Evolutionary conservation across 805 yeast genomes (phyloP).

Genomic region (Candida patagonica): DNA sequence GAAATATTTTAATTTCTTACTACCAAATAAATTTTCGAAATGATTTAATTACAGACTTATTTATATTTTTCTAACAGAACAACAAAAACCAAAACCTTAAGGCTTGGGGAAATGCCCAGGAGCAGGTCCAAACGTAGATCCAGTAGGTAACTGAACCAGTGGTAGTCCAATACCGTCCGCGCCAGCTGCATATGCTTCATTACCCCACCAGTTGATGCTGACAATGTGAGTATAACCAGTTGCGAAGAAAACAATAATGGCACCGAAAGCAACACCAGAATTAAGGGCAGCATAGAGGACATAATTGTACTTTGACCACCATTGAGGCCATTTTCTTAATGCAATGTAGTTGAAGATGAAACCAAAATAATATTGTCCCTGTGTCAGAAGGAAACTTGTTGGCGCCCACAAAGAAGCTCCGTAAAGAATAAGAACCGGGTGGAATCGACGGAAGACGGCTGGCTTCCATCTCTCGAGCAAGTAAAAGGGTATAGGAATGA

Average conservation of each 20-base stretch:
- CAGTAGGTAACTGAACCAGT: conserved; percentile 11
- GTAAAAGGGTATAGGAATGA: not conserved
- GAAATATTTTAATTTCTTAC: too few species aligned
- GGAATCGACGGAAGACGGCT: conserved; percentile 15
- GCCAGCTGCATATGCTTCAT: conserved; percentile 17
- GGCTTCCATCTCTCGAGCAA: not conserved
- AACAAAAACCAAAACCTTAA: too few species aligned
- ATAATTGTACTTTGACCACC: conserved; percentile 50
- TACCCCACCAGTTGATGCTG: conserved; percentile 42
- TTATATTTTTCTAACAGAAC: too few species aligned
- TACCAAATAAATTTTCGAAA: too few species aligned
- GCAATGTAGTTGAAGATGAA: conserved; percentile 37
- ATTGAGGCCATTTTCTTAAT: conserved; percentile 33
- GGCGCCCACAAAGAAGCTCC: conserved; percentile 37
- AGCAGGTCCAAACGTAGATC: conserved; percentile 17
- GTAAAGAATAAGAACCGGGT: conserved; percentile 38
- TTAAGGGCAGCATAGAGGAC: conserved; percentile 40
- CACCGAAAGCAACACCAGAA: conserved; percentile 43
- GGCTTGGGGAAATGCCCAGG: conserved; percentile 16
- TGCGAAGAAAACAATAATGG: conserved; percentile 36
- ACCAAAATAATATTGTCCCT: conserved; percentile 35
- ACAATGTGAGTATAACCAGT: conserved; percentile 30
- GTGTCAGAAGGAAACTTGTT: conserved; percentile 35
- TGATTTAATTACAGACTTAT: too few species aligned
- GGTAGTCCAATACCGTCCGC: conserved; percentile 13